These are phyloP conservation scores for Spatholobus suberectus DNA, from an alignment of 306 rosid species.

Conservation along the genomic window DNA sequence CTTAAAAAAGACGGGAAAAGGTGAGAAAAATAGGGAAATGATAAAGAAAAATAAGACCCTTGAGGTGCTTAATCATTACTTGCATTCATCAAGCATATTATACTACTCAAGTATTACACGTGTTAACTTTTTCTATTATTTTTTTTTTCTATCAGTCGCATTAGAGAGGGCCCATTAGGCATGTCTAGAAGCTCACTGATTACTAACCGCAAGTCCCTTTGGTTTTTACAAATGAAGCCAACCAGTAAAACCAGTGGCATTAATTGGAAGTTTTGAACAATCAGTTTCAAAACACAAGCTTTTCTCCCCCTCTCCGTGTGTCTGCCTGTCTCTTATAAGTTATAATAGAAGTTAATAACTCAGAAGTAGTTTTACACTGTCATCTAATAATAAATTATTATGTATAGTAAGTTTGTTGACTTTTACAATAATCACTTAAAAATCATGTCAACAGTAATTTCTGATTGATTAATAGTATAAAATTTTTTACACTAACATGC, in stretches of 20 bases:
- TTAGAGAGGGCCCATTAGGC: background rate
- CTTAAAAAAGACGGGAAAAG: background rate
- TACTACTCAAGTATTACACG: constrained; percentile 6
- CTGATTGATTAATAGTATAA: too few relatives aligned
- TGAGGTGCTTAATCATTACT: background rate
- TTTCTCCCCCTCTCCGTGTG: background rate
- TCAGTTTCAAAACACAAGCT: background rate
- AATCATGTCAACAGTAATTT: too few relatives aligned
- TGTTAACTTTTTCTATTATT: background rate
- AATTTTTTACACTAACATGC: too few relatives aligned
- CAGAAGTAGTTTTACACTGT: too few relatives aligned
- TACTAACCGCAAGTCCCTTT: background rate
- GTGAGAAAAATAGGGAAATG: background rate
- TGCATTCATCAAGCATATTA: constrained; percentile 12
- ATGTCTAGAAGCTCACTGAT: background rate
- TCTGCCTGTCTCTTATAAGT: background rate
- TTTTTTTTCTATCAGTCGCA: background rate
- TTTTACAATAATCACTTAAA: too few relatives aligned
- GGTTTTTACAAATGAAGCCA: background rate
- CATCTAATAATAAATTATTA: too few relatives aligned
- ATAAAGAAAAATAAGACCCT: background rate
- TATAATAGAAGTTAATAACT: background rate
- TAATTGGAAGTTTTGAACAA: background rate
- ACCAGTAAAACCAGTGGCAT: background rate
- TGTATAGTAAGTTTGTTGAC: too few relatives aligned